Evolutionary conservation across 2,329 filamentous ascomycete species (phyloP), one percentile per base, ranked within the genome.

Genomic region (Arthroderma sp.): DNA sequence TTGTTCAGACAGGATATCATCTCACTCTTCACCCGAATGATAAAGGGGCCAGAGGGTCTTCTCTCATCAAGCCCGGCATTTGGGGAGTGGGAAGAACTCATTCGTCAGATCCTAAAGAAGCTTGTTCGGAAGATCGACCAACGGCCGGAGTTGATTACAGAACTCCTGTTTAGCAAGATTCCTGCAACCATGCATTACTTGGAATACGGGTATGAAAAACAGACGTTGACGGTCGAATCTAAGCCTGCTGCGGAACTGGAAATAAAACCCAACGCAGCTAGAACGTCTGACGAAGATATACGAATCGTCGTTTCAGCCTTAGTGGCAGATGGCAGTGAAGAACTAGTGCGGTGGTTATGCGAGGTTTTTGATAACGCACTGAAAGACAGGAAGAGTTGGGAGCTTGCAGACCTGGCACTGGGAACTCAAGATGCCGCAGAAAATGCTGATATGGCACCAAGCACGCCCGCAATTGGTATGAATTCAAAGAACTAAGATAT

Each of bases 151-250:
- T 76, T 96, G 41, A 80, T 95, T 54, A 85, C 94, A 0, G 93
- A 98, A 72, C 82, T 98, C 79, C 77, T 98, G 13, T 98, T 98
- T 71, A 95, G 88, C 70, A 98, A 98, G 71, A 86, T 90, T 58
- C 85, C 84, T 55, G 81, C 81, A 49, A 95, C 88, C 0, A 80
- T 89, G 0, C 88, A 87, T 71, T 97, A 89, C 68, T 79, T 98
- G 4, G 91, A 97, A 67, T 90, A 91, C 66, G 93, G 93, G 0
- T 86, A 88, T 64, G 90, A 96, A 66, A 88, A 85, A 66, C 89
- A 91, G 62, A 81, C 85, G 0, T 69, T 84, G 23, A 79, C 80
- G 19, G 76, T 79, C n/a, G 79, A 82, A 44, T 80, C 84, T 8
- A 82, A 81, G 62, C 81, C 88, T 2, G 89, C 85, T 0, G 87